phyloP scores from a whole-genome alignment of 495 filamentous ascomycete genomes.

The Monascus purpureus region DNA sequence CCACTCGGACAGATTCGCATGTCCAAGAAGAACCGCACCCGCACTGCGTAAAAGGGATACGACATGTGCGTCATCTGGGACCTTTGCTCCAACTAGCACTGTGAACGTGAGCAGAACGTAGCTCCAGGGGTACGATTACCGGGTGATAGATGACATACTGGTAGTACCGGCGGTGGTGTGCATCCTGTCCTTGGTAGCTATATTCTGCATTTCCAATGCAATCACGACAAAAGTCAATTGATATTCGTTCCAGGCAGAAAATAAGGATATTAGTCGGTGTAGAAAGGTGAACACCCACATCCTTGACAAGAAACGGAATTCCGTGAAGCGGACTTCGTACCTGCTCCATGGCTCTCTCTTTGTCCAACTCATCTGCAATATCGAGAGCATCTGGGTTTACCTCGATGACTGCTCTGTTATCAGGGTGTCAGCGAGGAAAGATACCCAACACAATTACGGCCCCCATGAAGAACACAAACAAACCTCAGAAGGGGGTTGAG shows the following conservation, averaged over 20 bases:
- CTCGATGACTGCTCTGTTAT: conserved; percentile 38
- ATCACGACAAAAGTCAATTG: background rate
- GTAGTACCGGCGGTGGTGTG: conserved; percentile 20
- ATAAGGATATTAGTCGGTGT: no score
- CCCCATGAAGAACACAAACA: conserved; percentile 1
- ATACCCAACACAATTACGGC: background rate
- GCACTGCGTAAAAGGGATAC: conserved; percentile 1
- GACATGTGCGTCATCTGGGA: background rate
- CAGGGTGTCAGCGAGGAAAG: background rate
- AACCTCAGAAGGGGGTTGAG: background rate
- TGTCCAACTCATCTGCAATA: conserved; percentile 45
- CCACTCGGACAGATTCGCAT: conserved; percentile 2
- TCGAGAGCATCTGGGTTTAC: conserved; percentile 45
- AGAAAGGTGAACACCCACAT: conserved; percentile 9
- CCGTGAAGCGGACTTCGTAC: conserved; percentile 52
- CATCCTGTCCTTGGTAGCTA: conserved; percentile 23
- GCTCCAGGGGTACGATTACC: background rate
- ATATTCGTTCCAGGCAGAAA: background rate
- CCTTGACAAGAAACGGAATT: conserved; percentile 61
- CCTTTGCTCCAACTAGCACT: conserved; percentile 1
- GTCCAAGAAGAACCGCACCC: conserved; percentile 1
- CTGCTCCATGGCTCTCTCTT: conserved; percentile 38
- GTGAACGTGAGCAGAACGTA: background rate
- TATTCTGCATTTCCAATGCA: conserved; percentile 23
- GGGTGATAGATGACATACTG: background rate